Base-by-base conservation (phyloP, 2,329 filamentous ascomycete genomes). In the Fusarium penzigii region DNA sequence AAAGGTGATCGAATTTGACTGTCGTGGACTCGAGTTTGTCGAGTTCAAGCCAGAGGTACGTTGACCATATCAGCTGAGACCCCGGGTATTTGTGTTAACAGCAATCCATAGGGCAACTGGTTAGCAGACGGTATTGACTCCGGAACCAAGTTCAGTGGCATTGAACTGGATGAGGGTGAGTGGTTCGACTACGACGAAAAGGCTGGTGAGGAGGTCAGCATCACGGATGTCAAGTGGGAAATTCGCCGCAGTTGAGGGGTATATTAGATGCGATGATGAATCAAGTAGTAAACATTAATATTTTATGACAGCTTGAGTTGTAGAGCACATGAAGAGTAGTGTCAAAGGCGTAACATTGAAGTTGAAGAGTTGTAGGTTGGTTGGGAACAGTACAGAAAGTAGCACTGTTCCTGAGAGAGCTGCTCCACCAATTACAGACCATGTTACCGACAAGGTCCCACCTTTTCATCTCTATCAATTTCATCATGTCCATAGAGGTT, bases 171-270 rank as follows among this genome's bases (percentile, higher is more conserved):
- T 0, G 94, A 99, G 29, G 93, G 90, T 25, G 94, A 99, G 65
- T 99, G 94, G 94, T 99, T 89, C 72, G 93, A 97, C 64, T 99
- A 97, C 66, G 92, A 97, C 63, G 92, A 97, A 74, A 97, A 97
- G 77, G 82, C 90, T 1, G 82, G 87, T 1, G 90, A 96, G 45
- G 92, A 97, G 72, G 92, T 97, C 43, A 94, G 90, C 71, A 92
- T 97, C 70, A 93, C 91, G 69, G 90, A 94, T 29, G 72, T 96
- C 49, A 89, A 84, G 56, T 99, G 92, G 91, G 87, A 92, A 61
- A 88, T 99, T 61, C 81, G 83, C 58, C 81, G 91, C 59, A 12
- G 32, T 36, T 36, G 20, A 25, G 20, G 4, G 10, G 32, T 12
- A 9, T 5, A 36, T 12, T 40, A 42, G n/a, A 20, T 38, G 14